A percentile compares a stretch with the other conserved stretches of the same genome.
phyloP scores from a whole-genome alignment of 2,329 filamentous ascomycete genomes.

The Penicillium sclerotigenum region DNA sequence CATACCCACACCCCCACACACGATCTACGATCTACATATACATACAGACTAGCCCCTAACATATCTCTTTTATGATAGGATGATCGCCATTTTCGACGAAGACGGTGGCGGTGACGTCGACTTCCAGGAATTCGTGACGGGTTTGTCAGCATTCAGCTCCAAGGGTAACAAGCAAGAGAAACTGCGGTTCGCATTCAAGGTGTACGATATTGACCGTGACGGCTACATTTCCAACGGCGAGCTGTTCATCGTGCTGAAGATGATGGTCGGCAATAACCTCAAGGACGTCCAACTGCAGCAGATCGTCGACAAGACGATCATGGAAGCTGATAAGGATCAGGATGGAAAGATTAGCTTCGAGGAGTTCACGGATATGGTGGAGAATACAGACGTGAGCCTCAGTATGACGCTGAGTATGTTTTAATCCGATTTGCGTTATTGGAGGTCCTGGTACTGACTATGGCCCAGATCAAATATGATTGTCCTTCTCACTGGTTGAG shows the following conservation, averaged over 20 bases:
- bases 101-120: constrained; percentile 97
- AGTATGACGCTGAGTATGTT: constrained; percentile 64
- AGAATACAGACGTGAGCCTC: constrained; percentile 75
- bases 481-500: constrained; percentile 4
- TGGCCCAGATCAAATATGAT: constrained; percentile 21
- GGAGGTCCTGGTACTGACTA: constrained; percentile 4
- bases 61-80: constrained; percentile 52
- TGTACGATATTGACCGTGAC: constrained; percentile 98
- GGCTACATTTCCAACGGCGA: constrained; percentile 99
- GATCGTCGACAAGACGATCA: constrained; percentile 99
- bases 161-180: constrained; percentile 99
- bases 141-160: constrained; percentile 89
- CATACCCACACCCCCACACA: not conserved
- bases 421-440: not conserved
- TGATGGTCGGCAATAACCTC: constrained; percentile 99
- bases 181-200: constrained; percentile 95
- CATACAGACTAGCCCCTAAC: not conserved
- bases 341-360: constrained; percentile 99
- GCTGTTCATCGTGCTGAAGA: constrained; percentile 98
- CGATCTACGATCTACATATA: not conserved
- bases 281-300: constrained; percentile 98
- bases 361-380: constrained; percentile 98
- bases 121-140: constrained; percentile 97
- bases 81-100: constrained; percentile 99
- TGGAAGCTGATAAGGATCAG: constrained; percentile 94